Percentiles rank a stretch among this genome's conserved stretches.
These are phyloP conservation scores for Piper betle DNA, from an alignment of 164 flowering plant species.

Conservation along the genomic window DNA sequence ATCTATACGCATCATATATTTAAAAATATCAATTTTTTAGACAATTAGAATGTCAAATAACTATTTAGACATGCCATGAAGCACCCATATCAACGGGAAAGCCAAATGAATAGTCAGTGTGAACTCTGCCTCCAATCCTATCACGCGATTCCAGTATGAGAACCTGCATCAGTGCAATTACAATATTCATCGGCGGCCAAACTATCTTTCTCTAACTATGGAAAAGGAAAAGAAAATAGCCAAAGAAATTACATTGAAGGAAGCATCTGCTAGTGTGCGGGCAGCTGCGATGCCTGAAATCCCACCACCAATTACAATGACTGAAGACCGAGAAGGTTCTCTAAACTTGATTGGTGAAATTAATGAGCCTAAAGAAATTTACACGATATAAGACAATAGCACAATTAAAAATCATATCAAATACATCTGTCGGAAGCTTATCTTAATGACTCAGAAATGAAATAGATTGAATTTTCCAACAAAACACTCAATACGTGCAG, in stretches of 20 bases:
- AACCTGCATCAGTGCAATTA: conserved; percentile 26
- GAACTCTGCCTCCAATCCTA: conserved; percentile 85
- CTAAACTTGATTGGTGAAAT: conserved; percentile 25
- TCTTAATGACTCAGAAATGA: too few relatives aligned
- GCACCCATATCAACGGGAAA: conserved; percentile 96
- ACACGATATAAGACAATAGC: background rate
- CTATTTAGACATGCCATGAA: conserved; percentile 46
- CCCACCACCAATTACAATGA: conserved; percentile 85
- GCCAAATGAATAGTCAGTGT: conserved; percentile 87
- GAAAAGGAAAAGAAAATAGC: background rate
- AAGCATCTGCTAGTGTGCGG: conserved; percentile 45
- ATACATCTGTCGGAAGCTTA: too few relatives aligned
- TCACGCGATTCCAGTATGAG: conserved; percentile 73
- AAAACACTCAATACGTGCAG: too few relatives aligned
- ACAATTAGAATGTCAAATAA: background rate
- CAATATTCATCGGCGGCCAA: background rate
- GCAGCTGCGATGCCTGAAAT: conserved; percentile 91
- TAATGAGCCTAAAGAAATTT: conserved; percentile 23
- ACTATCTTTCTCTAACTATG: background rate
- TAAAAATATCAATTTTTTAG: background rate
- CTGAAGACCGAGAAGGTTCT: conserved; percentile 41
- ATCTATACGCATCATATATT: background rate
- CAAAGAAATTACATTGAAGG: conserved; percentile 40
- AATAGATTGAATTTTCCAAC: too few relatives aligned
- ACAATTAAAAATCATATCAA: background rate